phyloP scores from a whole-genome alignment of 2,329 filamentous ascomycete genomes.

The Dendrostoma leiphaemia region DNA sequence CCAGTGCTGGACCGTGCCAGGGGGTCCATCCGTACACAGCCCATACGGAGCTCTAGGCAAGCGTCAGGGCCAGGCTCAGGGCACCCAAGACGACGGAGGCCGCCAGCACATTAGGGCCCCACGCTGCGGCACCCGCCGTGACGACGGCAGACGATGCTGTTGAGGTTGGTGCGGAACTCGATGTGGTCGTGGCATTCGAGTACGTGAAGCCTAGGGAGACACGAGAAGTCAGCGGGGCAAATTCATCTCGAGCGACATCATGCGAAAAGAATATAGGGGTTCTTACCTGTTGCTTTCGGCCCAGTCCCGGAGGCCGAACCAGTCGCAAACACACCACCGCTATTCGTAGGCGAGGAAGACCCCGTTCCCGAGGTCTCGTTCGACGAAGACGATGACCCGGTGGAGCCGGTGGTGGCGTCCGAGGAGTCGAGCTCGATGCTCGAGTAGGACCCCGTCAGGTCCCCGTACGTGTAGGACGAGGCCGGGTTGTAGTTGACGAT shows the following conservation, averaged over 20 bases:
- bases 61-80: neutral
- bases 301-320: too few relatives aligned
- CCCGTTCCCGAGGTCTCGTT: neutral
- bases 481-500: conserved; percentile 40
- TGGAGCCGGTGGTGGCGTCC: conserved; percentile 5
- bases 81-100: neutral
- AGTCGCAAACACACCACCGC: too few relatives aligned
- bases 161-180: neutral
- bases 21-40: neutral
- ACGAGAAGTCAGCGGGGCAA: neutral
- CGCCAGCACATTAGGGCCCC: neutral
- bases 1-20: neutral
- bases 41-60: neutral
- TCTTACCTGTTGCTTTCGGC: too few relatives aligned
- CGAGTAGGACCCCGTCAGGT: conserved; percentile 38
- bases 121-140: neutral
- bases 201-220: neutral
- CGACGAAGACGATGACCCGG: conserved; percentile 9
- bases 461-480: conserved; percentile 40
- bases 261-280: too few relatives aligned
- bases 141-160: neutral
- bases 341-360: neutral
- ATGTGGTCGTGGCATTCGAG: neutral
- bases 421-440: conserved; percentile 37
- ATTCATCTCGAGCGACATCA: too few relatives aligned